Conservation (phyloP, 805 yeast species). For the Barnettozyma pratensis region DNA sequence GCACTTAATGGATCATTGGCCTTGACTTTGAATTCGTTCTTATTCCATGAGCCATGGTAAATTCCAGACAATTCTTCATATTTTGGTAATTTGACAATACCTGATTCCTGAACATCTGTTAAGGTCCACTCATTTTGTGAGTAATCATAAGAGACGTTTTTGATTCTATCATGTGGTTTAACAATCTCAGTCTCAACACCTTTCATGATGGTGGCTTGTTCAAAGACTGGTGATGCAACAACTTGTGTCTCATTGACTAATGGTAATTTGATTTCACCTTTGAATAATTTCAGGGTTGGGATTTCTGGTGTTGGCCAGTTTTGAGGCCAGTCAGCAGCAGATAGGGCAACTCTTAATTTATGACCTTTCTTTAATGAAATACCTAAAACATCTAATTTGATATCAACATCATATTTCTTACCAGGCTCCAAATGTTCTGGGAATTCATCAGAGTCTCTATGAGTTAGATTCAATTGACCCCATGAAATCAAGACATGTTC, state of each 20-base stretch:
- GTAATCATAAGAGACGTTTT: conserved; percentile 17
- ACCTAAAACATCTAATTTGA: conserved; percentile 38
- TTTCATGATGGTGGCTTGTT: conserved; percentile 27
- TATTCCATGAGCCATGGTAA: conserved; percentile 36
- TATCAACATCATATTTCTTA: conserved; percentile 28
- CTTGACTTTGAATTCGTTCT: conserved; percentile 33
- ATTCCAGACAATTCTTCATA: conserved; percentile 32
- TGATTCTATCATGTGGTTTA: conserved; percentile 22
- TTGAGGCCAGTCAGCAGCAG: conserved; percentile 45
- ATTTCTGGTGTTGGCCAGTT: conserved; percentile 41
- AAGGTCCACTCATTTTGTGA: conserved; percentile 17
- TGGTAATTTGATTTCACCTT: conserved; percentile 30
- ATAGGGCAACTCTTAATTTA: conserved; percentile 34
- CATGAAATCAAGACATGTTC: conserved; percentile 34
- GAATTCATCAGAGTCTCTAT: conserved; percentile 36
- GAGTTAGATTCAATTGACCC: conserved; percentile 40
- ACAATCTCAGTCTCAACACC: conserved; percentile 20
- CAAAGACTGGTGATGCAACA: conserved; percentile 25
- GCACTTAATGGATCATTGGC: conserved; percentile 37
- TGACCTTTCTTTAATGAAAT: conserved; percentile 33
- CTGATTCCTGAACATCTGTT: conserved; percentile 29
- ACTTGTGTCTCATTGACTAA: conserved; percentile 17
- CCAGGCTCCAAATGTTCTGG: conserved; percentile 33
- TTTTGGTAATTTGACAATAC: conserved; percentile 29
- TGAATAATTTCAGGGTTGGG: conserved; percentile 30